phyloP scores from a whole-genome alignment of 2,329 filamentous ascomycete genomes.

The Trichoderma gracile region DNA sequence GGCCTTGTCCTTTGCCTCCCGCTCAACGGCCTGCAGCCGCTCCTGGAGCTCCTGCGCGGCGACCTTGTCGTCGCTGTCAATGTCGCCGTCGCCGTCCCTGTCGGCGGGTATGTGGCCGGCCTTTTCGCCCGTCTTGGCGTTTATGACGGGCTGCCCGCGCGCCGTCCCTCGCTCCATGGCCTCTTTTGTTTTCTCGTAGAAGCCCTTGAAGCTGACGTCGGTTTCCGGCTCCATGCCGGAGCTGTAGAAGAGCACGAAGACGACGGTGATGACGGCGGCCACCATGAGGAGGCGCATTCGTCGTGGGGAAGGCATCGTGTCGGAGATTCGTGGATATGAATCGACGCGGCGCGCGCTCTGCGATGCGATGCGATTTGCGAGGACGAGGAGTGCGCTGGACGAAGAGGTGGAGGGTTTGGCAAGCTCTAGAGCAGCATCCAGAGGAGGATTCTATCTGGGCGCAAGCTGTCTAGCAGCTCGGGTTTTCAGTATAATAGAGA shows the following conservation, averaged over 20 bases:
- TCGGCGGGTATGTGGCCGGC: slow-evolving; percentile 47
- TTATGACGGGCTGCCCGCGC: slow-evolving; percentile 43
- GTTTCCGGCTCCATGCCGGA: slow-evolving; percentile 50
- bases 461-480: not conserved
- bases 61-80: slow-evolving; percentile 57
- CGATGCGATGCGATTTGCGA: not conserved
- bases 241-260: slow-evolving; percentile 73
- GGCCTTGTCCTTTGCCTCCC: slow-evolving; percentile 66
- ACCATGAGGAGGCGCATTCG: slow-evolving; percentile 68
- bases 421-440: slow-evolving; percentile 8
- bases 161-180: slow-evolving; percentile 49
- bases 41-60: slow-evolving; percentile 55
- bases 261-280: slow-evolving; percentile 62
- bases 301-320: slow-evolving; percentile 66
- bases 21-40: slow-evolving; percentile 67
- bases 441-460: not conserved
- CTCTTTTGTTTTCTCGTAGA: slow-evolving; percentile 61
- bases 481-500: not conserved
- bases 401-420: not conserved
- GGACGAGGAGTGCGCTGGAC: not conserved
- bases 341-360: slow-evolving; percentile 24
- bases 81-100: slow-evolving; percentile 56
- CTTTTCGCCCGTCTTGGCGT: slow-evolving; percentile 43
- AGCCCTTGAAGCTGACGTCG: slow-evolving; percentile 47
- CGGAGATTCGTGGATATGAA: slow-evolving; percentile 16